phyloP scores from a whole-genome alignment of 257 asterid genomes.

The Oldenlandia corymbosa region DNA sequence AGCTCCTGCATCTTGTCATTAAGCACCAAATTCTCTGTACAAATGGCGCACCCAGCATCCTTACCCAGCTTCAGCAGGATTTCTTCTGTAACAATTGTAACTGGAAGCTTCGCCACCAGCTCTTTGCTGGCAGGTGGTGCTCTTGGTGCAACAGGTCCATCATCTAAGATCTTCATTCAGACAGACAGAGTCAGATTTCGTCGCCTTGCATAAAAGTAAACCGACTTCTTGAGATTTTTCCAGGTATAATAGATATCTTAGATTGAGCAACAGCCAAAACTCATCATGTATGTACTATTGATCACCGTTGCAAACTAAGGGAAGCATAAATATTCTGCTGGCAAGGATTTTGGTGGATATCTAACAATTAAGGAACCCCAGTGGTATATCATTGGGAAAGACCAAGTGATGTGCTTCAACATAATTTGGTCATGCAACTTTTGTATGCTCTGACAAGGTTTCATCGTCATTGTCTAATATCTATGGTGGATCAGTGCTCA shows the following conservation, averaged over 20 bases:
- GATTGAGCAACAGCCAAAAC: too few relatives aligned
- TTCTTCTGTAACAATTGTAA: conserved; percentile 54
- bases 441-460: too few relatives aligned
- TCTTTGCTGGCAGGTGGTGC: conserved; percentile 95
- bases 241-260: too few relatives aligned
- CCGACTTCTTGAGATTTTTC: too few relatives aligned
- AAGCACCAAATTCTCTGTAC: conserved; percentile 68
- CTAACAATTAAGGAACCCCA: neutral
- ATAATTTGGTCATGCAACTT: neutral
- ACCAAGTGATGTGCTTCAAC: neutral
- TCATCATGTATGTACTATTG: too few relatives aligned
- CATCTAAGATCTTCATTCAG: conserved; percentile 45
- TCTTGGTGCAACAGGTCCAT: conserved; percentile 62
- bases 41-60: conserved; percentile 82
- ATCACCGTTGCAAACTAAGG: neutral
- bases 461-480: too few relatives aligned
- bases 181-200: conserved; percentile 7
- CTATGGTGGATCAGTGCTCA: too few relatives aligned
- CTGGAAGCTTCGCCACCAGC: conserved; percentile 91
- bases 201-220: neutral
- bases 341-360: neutral
- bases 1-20: conserved; percentile 86
- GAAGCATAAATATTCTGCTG: too few relatives aligned
- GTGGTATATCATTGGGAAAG: neutral
- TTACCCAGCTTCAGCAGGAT: conserved; percentile 55